Evolutionary conservation across 163 green algal genomes (phyloP).

Genomic region (Scenedesmus sp.): DNA sequence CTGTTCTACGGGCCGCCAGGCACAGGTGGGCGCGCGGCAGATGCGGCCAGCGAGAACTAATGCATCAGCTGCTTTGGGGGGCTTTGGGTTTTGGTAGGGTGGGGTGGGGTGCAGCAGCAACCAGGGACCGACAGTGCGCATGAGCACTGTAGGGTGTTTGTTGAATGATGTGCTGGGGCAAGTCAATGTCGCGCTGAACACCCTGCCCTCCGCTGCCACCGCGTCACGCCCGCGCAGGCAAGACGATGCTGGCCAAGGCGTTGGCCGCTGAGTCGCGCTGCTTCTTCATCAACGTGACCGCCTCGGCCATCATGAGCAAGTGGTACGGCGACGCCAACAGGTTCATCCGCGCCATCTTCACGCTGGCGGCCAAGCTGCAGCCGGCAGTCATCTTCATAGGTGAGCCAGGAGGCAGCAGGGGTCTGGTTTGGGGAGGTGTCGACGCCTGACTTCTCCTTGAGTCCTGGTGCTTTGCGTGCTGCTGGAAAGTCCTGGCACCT

Average conservation of each 20-base stretch:
- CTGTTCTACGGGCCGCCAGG: slow-evolving; percentile 88
- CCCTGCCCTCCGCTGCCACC: background rate
- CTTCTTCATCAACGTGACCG: slow-evolving; percentile 91
- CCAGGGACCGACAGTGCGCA: background rate
- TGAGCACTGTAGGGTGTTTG: background rate
- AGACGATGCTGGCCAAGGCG: slow-evolving; percentile 89
- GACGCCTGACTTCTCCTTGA: background rate
- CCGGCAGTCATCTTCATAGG: slow-evolving; percentile 91
- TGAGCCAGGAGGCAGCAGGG: slow-evolving; percentile 31
- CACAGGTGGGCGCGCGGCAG: no score
- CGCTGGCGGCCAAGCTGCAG: slow-evolving; percentile 82
- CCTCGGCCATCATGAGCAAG: slow-evolving; percentile 86
- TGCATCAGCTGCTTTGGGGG: background rate
- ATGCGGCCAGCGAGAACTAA: no score
- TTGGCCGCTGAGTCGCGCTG: slow-evolving; percentile 61
- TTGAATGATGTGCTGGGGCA: no score
- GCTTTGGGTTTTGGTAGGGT: no score
- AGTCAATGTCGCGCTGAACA: background rate
- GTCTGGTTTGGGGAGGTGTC: background rate
- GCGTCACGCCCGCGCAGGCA: slow-evolving; percentile 80
- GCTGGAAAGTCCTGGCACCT: no score
- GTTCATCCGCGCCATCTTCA: slow-evolving; percentile 87
- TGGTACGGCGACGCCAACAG: slow-evolving; percentile 81
- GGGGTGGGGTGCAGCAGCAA: slow-evolving; percentile 5
- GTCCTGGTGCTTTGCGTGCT: no score